phyloP scores from a whole-genome alignment of 805 yeast genomes.

The Saccharomycopsis microspora region DNA sequence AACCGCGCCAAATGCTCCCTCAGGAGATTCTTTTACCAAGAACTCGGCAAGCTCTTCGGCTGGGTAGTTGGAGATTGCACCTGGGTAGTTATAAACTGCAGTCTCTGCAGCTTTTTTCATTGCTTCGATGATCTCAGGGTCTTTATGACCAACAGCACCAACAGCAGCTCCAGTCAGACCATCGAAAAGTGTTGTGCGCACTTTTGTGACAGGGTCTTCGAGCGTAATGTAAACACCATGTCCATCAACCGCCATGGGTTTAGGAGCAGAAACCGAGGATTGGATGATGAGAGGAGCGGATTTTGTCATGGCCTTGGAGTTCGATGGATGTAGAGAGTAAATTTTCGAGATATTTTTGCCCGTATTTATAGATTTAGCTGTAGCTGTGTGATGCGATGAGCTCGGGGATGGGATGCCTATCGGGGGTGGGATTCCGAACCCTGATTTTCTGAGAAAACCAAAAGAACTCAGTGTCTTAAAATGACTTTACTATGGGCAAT shows the following conservation, averaged over 20 bases:
- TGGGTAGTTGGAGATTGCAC: slow-evolving; percentile 24
- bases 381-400: no score
- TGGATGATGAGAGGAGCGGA: slow-evolving; percentile 23
- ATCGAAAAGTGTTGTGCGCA: slow-evolving; percentile 26
- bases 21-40: slow-evolving; percentile 29
- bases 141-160: slow-evolving; percentile 35
- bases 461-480: no score
- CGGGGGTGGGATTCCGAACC: no score
- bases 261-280: slow-evolving; percentile 26
- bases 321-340: no score
- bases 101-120: slow-evolving; percentile 25
- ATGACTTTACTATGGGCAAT: no score
- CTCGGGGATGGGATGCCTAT: no score
- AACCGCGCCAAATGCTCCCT: slow-evolving; percentile 29
- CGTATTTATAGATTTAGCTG: no score
- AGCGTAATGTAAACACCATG: slow-evolving; percentile 31
- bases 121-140: slow-evolving; percentile 28
- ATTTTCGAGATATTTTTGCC: no score
- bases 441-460: no score
- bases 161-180: slow-evolving; percentile 46
- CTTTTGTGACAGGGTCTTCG: slow-evolving; percentile 31
- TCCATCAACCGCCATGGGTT: slow-evolving; percentile 31
- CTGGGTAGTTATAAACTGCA: slow-evolving; percentile 29
- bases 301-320: no score
- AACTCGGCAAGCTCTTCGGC: slow-evolving; percentile 33